Evolutionary conservation across 2,329 filamentous ascomycete species (phyloP), one percentile per base, ranked within the genome.

Genomic region (Fusarium mangiferae): DNA sequence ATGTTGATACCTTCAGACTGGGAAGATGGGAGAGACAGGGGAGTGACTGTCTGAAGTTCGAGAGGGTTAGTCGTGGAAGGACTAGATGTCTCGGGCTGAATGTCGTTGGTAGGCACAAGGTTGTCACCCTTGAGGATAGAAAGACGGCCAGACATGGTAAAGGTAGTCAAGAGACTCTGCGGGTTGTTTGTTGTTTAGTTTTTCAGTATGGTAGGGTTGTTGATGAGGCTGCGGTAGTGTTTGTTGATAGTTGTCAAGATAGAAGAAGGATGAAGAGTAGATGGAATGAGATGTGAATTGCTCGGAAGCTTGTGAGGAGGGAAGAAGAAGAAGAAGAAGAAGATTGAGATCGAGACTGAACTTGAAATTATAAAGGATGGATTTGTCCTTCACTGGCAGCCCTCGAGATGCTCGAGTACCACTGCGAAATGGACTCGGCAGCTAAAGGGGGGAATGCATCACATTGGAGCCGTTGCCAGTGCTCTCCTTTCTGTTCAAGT

Each of bases 381-480:
- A 26, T 13, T 54, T 26, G 9, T 10, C 20, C 13, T 26, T 28
- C n/a, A 42, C 9, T 38, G 26, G 28, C 6, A 36, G 39, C 5
- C 1, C 22, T 64, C 14, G 7, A 7, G 12, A 46, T 33, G 3
- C 3, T 18, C 11, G 12, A 38, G 2, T 28, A 48, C 36, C n/a
- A 30, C 45, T 33, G 52, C 11, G 13, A 28, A n/a, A 18, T 12
- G 1, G 28, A 15, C 4, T 45, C 2, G 2, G 35, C 12, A 28
- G 35, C 22, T 24, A 48, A 20, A 4, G 41, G 28, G 24, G 24
- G 14, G 15, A 33, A 26, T 35, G 1, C 28, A 60, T 17, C 13
- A 35, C 26, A 20, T 15, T 28, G 2, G 18, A 20, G 4, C 28
- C 1, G 24, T 0, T 17, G 14, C 35, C 35, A 54, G 0, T 54